These are phyloP conservation scores for Nepenthes mirabilis DNA, from an alignment of 148 eudicot genomes.

Conservation along the genomic window DNA sequence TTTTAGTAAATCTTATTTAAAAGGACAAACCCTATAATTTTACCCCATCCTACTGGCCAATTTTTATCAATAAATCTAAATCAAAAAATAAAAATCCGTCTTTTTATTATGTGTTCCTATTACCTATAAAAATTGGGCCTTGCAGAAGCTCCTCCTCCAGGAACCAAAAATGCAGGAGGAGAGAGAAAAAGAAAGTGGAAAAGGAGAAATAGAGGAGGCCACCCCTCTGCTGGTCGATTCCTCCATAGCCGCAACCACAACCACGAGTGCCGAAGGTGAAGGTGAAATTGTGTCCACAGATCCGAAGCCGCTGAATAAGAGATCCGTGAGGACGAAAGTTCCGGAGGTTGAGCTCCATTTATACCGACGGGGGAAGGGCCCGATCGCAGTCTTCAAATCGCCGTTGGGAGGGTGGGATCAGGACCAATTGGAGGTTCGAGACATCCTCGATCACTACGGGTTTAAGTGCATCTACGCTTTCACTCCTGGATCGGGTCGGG, in stretches of 20 bases:
- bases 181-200: neutral
- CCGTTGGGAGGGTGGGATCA: conserved; percentile 79
- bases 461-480: conserved; percentile 68
- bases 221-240: conserved; percentile 2
- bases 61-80: too few species aligned
- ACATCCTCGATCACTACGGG: conserved; percentile 55
- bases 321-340: conserved; percentile 46
- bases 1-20: too few species aligned
- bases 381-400: conserved; percentile 48
- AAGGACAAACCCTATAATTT: too few species aligned
- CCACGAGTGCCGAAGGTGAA: neutral
- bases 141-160: too few species aligned
- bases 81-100: too few species aligned
- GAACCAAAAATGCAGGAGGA: neutral
- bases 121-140: too few species aligned
- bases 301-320: neutral
- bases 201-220: neutral
- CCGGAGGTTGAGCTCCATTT: conserved; percentile 62
- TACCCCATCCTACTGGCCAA: too few species aligned
- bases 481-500: conserved; percentile 41
- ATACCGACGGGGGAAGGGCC: conserved; percentile 58
- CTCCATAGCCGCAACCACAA: neutral
- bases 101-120: too few species aligned
- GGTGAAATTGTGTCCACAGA: too few species aligned
- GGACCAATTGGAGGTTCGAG: conserved; percentile 71